A percentile compares a stretch with the other conserved stretches of the same genome.
Conservation (phyloP, 2,329 filamentous ascomycete species). For the Ceratocystis papillata region DNA sequence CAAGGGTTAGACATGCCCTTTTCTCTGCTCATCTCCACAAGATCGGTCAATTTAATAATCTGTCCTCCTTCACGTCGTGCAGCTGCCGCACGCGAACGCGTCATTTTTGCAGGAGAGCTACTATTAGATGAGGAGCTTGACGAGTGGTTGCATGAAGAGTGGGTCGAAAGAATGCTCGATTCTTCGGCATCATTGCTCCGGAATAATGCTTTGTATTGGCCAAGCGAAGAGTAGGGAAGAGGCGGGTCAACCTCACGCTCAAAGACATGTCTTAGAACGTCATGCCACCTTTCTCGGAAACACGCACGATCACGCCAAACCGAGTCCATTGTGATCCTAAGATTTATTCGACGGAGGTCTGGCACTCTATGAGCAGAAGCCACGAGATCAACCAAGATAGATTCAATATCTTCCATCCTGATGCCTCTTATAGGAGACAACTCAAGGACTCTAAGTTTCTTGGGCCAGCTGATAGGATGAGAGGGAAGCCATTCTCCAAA, state of each 20-base stretch:
- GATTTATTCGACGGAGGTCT: slow-evolving; percentile 55
- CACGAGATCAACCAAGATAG: slow-evolving; percentile 69
- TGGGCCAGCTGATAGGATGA: slow-evolving; percentile 52
- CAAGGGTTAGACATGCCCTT: background rate
- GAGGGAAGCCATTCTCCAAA: background rate
- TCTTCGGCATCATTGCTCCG: background rate
- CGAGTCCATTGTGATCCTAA: slow-evolving; percentile 68
- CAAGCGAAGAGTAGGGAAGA: slow-evolving; percentile 22
- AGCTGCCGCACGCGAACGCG: background rate
- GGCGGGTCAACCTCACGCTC: slow-evolving; percentile 41
- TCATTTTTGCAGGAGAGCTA: background rate
- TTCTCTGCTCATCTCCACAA: background rate
- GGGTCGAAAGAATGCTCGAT: background rate
- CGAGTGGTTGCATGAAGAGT: too few species aligned
- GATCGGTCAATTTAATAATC: background rate
- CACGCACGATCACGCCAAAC: slow-evolving; percentile 72
- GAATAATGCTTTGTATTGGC: slow-evolving; percentile 15
- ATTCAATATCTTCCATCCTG: slow-evolving; percentile 56
- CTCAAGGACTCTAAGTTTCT: slow-evolving; percentile 58
- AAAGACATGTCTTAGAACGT: slow-evolving; percentile 58
- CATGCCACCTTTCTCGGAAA: slow-evolving; percentile 69
- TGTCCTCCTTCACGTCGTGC: background rate
- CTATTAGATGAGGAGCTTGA: background rate
- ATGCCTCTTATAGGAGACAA: slow-evolving; percentile 69
- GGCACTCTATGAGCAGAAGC: slow-evolving; percentile 56